A percentile compares a stretch with the other conserved stretches of the same genome.
These are phyloP conservation scores for Anisogramma anomala DNA, from an alignment of 2,329 filamentous ascomycete species.

Conservation along the genomic window DNA sequence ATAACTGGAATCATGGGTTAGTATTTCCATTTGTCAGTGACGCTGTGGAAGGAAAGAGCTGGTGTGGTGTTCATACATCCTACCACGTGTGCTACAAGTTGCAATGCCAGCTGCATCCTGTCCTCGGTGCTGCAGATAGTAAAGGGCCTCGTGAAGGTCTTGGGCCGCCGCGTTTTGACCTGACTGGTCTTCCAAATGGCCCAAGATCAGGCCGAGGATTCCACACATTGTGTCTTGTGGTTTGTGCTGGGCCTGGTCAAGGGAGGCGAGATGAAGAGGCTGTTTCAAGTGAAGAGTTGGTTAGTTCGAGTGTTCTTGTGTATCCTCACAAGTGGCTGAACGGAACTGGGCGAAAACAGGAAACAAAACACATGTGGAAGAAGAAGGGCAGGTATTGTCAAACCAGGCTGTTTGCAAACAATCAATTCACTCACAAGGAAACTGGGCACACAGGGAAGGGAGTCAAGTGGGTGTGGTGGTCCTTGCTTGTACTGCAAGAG, in stretches of 20 bases:
- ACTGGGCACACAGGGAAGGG: too few species aligned
- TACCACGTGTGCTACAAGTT: slow-evolving; percentile 57
- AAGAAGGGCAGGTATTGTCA: too few species aligned
- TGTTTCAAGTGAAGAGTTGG: neutral
- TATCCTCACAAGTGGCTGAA: too few species aligned
- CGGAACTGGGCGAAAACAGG: too few species aligned
- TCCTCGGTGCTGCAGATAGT: slow-evolving; percentile 59
- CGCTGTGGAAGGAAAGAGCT: neutral
- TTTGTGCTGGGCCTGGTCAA: neutral
- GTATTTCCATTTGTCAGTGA: neutral
- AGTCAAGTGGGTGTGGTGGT: too few species aligned
- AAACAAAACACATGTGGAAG: too few species aligned
- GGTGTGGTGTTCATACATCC: slow-evolving; percentile 44
- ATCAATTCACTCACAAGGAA: too few species aligned
- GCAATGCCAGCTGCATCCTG: slow-evolving; percentile 86
- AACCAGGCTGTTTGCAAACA: too few species aligned
- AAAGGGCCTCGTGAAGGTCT: slow-evolving; percentile 60
- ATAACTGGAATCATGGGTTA: slow-evolving; percentile 1
- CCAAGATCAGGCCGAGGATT: slow-evolving; percentile 6
- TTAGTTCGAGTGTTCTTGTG: too few species aligned
- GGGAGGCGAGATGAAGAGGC: neutral
- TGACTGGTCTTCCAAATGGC: slow-evolving; percentile 10
- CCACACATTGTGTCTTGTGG: slow-evolving; percentile 2
- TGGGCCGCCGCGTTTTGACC: slow-evolving; percentile 8
- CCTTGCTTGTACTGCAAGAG: too few species aligned